Percentiles rank a stretch among this genome's conserved stretches.
These are phyloP conservation scores for Cutaneotrichosporon arboriforme DNA, from an alignment of 1,284 basidiomycete genomes.

Conservation along the genomic window DNA sequence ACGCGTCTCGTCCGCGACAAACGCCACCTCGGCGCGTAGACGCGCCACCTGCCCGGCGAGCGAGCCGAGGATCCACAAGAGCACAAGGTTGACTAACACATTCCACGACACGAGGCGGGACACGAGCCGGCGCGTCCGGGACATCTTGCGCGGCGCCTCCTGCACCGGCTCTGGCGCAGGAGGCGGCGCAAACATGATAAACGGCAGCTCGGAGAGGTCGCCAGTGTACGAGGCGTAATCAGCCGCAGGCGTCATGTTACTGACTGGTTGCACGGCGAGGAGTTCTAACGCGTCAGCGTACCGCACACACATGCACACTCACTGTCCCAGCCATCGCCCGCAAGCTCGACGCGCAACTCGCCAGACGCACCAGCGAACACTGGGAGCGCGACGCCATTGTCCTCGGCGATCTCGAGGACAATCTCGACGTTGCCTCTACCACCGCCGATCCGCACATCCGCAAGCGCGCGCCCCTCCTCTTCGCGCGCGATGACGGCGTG, in stretches of 20 bases:
- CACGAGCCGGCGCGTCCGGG: neutral
- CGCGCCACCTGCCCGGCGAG: conserved; percentile 32
- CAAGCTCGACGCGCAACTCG: conserved; percentile 22
- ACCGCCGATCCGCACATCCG: conserved; percentile 10
- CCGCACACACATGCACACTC: conserved; percentile 8
- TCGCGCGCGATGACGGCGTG: neutral
- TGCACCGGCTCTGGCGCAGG: neutral
- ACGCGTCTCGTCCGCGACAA: conserved; percentile 33
- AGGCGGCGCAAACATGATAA: conserved; percentile 4
- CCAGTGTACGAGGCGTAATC: conserved; percentile 11
- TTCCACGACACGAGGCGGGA: conserved; percentile 22
- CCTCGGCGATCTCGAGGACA: conserved; percentile 21
- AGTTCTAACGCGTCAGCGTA: conserved; percentile 14
- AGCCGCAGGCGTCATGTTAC: conserved; percentile 9
- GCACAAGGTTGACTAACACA: conserved; percentile 29
- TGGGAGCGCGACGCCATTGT: conserved; percentile 22
- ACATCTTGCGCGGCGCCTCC: neutral
- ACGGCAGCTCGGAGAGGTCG: conserved; percentile 5
- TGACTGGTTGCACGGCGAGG: conserved; percentile 8
- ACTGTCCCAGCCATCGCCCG: conserved; percentile 30
- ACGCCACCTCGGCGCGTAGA: conserved; percentile 34
- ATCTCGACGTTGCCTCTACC: conserved; percentile 21
- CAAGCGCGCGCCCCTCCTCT: neutral
- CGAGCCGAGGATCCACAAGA: conserved; percentile 34
- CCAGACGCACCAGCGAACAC: conserved; percentile 17